Evolutionary conservation across 176 grass and related monocot genomes (phyloP).

Genomic region (Alloteropsis semialata): DNA sequence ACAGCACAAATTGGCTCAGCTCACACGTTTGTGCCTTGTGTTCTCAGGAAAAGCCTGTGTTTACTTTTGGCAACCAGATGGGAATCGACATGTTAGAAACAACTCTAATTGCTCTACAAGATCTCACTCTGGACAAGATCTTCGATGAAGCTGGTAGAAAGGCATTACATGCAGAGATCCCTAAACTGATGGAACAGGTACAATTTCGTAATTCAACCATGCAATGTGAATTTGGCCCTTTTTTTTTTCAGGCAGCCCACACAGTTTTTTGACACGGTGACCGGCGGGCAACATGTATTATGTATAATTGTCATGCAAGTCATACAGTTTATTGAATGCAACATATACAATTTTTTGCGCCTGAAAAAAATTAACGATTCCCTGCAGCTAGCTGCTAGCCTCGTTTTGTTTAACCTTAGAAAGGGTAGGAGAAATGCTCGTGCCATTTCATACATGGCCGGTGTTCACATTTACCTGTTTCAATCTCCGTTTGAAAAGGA

Average conservation of each 20-base stretch:
- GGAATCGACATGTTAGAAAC: conserved; percentile 99
- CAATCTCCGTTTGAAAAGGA: not conserved
- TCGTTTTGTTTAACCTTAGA: not conserved
- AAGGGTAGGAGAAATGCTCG: too few relatives aligned
- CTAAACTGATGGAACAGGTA: conserved; percentile 99
- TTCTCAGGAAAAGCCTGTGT: conserved; percentile 75
- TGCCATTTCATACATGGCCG: not conserved
- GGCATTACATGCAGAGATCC: conserved; percentile 54
- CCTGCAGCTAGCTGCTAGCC: not conserved
- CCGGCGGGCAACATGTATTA: not conserved
- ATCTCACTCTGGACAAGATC: conserved; percentile 91
- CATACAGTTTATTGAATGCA: not conserved
- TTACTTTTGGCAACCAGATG: conserved; percentile 93
- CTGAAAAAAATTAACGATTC: not conserved
- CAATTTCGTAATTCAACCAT: not conserved
- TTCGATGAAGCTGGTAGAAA: conserved; percentile 81
- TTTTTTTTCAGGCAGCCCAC: not conserved
- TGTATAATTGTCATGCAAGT: not conserved
- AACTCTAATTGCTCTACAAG: conserved; percentile 86
- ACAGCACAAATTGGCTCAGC: not conserved
- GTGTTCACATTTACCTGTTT: not conserved
- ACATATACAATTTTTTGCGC: not conserved
- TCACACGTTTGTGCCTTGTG: conserved; percentile 3
- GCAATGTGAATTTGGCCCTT: not conserved
- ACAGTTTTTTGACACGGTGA: not conserved